Conservation (phyloP, 2,329 filamentous ascomycete species). For the Dryadomyces quercivorus region DNA sequence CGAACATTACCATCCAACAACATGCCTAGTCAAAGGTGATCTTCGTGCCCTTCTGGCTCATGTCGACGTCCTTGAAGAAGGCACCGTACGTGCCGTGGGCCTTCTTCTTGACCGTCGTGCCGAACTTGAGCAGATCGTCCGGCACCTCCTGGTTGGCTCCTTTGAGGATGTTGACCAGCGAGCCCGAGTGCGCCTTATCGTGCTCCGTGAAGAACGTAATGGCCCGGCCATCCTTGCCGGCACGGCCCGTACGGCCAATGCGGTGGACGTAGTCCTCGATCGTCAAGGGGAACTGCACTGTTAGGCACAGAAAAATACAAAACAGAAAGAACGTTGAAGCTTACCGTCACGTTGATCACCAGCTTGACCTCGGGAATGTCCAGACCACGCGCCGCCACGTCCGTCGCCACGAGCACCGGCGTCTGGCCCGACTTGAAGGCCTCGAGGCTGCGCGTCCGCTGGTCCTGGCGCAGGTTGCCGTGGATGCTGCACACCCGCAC, state of each 20-base stretch:
- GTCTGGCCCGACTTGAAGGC: slow-evolving; percentile 81
- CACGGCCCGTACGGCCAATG: slow-evolving; percentile 88
- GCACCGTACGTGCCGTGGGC: slow-evolving; percentile 87
- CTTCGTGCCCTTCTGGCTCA: slow-evolving; percentile 76
- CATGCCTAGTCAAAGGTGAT: slow-evolving; percentile 64
- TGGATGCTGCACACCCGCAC: slow-evolving; percentile 85
- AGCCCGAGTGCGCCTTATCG: slow-evolving; percentile 84
- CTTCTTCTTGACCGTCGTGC: slow-evolving; percentile 99
- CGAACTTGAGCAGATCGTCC: slow-evolving; percentile 85
- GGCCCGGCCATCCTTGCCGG: slow-evolving; percentile 76
- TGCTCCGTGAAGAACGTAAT: slow-evolving; percentile 93
- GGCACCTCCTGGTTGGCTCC: slow-evolving; percentile 87
- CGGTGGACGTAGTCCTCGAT: slow-evolving; percentile 97
- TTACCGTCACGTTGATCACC: slow-evolving; percentile 78
- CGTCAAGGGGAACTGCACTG: slow-evolving; percentile 65
- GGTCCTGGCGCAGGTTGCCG: slow-evolving; percentile 80
- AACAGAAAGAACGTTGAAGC: slow-evolving; percentile 14
- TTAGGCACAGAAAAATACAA: background rate
- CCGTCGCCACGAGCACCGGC: slow-evolving; percentile 81
- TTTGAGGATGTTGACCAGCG: slow-evolving; percentile 88
- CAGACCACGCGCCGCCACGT: slow-evolving; percentile 86
- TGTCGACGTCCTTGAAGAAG: slow-evolving; percentile 85
- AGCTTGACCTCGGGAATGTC: slow-evolving; percentile 94
- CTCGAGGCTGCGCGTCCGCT: slow-evolving; percentile 75
- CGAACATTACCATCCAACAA: background rate